Evolutionary conservation across 2,329 filamentous ascomycete genomes (phyloP).

Genomic region (Cladosporium sp.): DNA sequence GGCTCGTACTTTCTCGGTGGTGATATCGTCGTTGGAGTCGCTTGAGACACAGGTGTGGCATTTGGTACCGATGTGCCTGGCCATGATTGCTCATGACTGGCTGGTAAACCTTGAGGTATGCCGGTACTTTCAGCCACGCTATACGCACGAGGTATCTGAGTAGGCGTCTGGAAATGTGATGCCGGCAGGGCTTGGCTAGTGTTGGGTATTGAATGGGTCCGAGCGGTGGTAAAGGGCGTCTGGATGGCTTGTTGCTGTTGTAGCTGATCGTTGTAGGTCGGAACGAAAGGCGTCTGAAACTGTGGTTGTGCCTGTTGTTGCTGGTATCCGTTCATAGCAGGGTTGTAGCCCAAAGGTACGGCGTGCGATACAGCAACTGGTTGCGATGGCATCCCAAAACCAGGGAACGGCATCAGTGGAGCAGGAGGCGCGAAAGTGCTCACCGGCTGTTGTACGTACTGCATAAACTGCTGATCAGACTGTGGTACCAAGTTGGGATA

Average conservation of each 20-base stretch:
- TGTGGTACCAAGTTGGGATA: slow-evolving; percentile 8
- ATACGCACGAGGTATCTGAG: background rate
- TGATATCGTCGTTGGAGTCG: background rate
- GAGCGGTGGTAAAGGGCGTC: background rate
- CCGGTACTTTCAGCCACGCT: background rate
- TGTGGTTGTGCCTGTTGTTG: slow-evolving; percentile 6
- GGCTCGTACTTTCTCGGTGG: slow-evolving; percentile 10
- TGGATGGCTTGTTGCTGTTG: background rate
- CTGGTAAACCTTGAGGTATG: background rate
- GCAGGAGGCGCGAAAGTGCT: background rate
- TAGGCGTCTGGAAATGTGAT: slow-evolving; percentile 12
- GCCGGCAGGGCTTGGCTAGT: background rate
- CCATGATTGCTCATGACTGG: background rate
- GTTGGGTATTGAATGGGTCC: background rate
- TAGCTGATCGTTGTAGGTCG: background rate
- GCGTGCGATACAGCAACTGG: background rate
- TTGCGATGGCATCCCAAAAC: slow-evolving; percentile 1
- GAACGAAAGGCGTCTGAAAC: background rate
- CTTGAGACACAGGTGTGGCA: background rate
- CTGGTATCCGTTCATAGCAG: background rate
- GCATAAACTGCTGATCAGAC: slow-evolving; percentile 15
- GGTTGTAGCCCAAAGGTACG: slow-evolving; percentile 5
- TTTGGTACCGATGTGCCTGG: background rate
- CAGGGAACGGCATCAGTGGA: slow-evolving; percentile 10
- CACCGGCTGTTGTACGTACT: slow-evolving; percentile 10